Base-by-base conservation (phyloP, 306 rosid genomes). In the Ormosia emarginata region DNA sequence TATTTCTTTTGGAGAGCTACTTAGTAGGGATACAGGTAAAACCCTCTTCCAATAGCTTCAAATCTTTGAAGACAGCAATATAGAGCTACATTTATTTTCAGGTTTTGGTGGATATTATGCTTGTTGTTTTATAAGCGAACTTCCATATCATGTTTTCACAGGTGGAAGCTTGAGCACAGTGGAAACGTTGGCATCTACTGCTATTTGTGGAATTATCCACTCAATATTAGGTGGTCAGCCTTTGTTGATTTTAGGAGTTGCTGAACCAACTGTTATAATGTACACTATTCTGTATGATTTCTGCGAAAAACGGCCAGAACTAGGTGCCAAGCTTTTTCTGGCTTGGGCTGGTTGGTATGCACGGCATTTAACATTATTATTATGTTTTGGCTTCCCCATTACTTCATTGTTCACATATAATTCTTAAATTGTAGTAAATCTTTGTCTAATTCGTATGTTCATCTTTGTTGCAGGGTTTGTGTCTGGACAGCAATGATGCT, bases 181-280 rank as follows among this genome's bases (percentile, higher is more conserved):
- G 70, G 98, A 95, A 80, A 90, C 99, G 73, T 77, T 95, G 77
- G 89, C 97, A 77, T 95, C 99, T 49, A 93, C 99, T 7, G 98
- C 98, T 4, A 74, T 95, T 39, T 93, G 94, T 75, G 99, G 99
- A 84, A 59, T 93, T 75, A 91, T 93, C 52, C 99, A 95, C 80
- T 90, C 99, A 32, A 75, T 95, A 56, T 44, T 93, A 33, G 99
- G 99, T 34, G 99, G 99, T 44, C 99, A 95, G 47, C 99, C 99
- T 44, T 81, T 95, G 90, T 86, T 95, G 88, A 88, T 95, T 69
- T 52, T 95, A 67, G 99, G 99, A 75, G 99, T 95, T 83, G 99
- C 99, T 50, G 99, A 95, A 74, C 99, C 99, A 6, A 95, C 99
- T 32, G 94, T 92, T 57, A 92, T 95, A 67, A 93, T 95, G 99